Conservation (phyloP, 2,329 filamentous ascomycete genomes). For the Cryphonectria nitschkei region DNA sequence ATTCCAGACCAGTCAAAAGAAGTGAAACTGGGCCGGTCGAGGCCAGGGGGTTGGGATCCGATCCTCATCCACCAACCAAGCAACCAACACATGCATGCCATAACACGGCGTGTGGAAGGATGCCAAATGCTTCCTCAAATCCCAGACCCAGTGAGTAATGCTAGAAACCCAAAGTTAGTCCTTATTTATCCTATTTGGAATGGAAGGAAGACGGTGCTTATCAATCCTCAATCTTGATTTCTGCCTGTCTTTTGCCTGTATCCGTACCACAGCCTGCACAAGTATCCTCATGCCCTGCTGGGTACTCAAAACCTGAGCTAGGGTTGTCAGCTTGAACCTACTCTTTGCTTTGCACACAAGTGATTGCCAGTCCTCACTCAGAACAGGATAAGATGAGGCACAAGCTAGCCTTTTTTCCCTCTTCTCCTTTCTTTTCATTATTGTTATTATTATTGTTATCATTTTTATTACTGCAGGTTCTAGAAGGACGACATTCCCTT, state of each 20-base stretch:
- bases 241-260: neutral
- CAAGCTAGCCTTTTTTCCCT: neutral
- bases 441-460: too few species aligned
- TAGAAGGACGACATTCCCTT: neutral
- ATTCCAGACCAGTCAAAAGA: neutral
- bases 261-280: neutral
- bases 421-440: neutral
- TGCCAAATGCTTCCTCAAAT: neutral
- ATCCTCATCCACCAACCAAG: neutral
- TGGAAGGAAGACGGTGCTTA: neutral
- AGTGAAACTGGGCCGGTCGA: conserved; percentile 3
- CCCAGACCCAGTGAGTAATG: neutral
- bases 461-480: neutral
- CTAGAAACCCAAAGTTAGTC: neutral
- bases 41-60: conserved; percentile 2
- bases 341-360: neutral
- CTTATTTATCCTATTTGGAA: neutral
- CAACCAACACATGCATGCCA: neutral
- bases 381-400: neutral
- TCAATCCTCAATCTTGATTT: neutral
- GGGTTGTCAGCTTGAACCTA: neutral
- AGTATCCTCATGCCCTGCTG: too few species aligned
- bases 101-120: neutral
- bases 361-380: neutral
- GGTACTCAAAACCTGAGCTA: too few species aligned